phyloP scores from a whole-genome alignment of 768 basidiomycete genomes.

The Tubosaeta sp. region DNA sequence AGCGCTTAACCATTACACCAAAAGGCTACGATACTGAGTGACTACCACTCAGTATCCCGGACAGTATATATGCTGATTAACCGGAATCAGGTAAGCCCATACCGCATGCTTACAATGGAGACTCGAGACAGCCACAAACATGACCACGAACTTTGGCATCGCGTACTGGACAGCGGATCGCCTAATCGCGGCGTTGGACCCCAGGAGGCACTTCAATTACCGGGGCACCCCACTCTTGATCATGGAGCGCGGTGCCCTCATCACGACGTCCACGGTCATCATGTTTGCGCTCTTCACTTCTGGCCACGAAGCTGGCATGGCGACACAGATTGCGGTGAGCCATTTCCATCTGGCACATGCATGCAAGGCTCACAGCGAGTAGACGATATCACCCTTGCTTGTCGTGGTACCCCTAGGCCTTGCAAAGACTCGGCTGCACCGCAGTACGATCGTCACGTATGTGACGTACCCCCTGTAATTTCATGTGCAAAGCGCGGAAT shows the following conservation, averaged over 20 bases:
- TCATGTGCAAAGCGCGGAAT: background rate
- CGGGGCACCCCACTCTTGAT: constrained; percentile 12
- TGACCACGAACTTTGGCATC: constrained; percentile 15
- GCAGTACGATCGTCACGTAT: background rate
- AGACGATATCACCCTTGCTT: constrained; percentile 19
- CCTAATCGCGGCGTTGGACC: background rate
- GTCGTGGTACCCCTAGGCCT: constrained; percentile 18
- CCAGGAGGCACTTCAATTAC: constrained; percentile 8
- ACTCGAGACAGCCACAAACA: constrained; percentile 14
- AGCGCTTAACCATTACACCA: too few relatives aligned
- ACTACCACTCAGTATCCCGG: too few relatives aligned
- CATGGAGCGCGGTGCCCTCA: constrained; percentile 19
- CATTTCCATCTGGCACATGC: background rate
- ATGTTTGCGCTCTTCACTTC: constrained; percentile 16
- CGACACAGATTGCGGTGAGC: constrained; percentile 18
- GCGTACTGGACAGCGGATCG: constrained; percentile 13
- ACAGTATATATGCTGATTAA: too few relatives aligned
- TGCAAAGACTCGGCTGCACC: background rate
- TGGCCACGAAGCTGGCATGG: constrained; percentile 12
- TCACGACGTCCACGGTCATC: constrained; percentile 16
- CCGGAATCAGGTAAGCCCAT: too few relatives aligned
- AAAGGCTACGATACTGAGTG: too few relatives aligned
- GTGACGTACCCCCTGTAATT: constrained; percentile 2
- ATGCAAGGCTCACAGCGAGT: background rate
- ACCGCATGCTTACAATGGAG: too few relatives aligned